A percentile compares a stretch with the other conserved stretches of the same genome.
Conservation (phyloP, 2,329 filamentous ascomycete species). For the Sporothrix humicola region DNA sequence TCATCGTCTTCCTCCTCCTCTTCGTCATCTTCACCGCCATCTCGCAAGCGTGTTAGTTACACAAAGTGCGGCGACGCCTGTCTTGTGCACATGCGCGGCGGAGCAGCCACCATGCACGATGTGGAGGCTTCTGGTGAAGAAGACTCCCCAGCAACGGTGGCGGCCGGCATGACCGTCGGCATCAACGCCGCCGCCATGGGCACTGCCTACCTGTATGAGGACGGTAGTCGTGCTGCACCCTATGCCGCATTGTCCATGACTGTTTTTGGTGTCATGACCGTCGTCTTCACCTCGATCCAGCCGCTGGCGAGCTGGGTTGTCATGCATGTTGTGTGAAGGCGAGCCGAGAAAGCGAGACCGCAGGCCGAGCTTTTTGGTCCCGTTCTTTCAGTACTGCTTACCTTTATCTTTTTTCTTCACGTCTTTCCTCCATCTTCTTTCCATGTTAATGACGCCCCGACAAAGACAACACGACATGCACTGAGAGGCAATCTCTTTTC, state of each 20-base stretch:
- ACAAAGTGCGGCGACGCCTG: constrained; percentile 10
- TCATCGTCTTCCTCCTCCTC: background rate
- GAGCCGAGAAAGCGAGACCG: background rate
- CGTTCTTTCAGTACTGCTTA: background rate
- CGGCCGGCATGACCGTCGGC: constrained; percentile 59
- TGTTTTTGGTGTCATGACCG: constrained; percentile 61
- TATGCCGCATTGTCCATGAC: constrained; percentile 65
- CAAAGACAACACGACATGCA: constrained; percentile 17
- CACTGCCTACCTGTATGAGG: constrained; percentile 62
- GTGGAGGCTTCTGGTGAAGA: background rate
- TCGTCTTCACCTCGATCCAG: constrained; percentile 58
- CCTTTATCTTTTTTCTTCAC: background rate
- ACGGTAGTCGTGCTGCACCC: constrained; percentile 57
- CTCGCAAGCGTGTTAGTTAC: background rate
- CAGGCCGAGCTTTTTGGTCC: background rate
- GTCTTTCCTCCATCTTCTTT: too few species aligned
- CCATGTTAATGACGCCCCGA: background rate
- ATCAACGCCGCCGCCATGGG: constrained; percentile 67
- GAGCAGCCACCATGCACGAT: background rate
- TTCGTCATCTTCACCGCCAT: background rate
- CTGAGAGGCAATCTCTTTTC: background rate
- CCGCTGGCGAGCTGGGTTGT: constrained; percentile 52
- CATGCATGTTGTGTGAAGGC: constrained; percentile 40
- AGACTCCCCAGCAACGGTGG: constrained; percentile 51
- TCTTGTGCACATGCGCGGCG: constrained; percentile 26